These are phyloP conservation scores for Colletotrichum spaethianum DNA, from an alignment of 2,329 filamentous ascomycete species.

Conservation along the genomic window DNA sequence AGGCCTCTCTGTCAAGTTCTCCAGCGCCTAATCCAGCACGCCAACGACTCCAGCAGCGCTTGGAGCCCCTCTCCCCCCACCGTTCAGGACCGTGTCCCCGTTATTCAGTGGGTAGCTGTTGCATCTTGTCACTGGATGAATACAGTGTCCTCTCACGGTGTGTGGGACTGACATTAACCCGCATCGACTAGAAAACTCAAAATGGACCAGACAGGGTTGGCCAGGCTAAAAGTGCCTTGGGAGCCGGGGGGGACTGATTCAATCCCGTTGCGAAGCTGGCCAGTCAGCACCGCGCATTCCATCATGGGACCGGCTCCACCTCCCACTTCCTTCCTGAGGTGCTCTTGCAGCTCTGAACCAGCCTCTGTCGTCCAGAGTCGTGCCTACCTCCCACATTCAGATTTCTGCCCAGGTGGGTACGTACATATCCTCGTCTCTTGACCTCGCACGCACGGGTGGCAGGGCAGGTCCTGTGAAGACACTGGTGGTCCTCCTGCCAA, in stretches of 20 bases:
- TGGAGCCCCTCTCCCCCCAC: conserved; percentile 1
- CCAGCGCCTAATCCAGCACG: conserved; percentile 24
- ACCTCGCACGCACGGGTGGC: neutral
- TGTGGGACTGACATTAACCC: neutral
- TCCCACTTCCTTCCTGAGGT: conserved; percentile 36
- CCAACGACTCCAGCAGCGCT: conserved; percentile 28
- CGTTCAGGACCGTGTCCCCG: conserved; percentile 19
- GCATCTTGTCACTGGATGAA: conserved; percentile 10
- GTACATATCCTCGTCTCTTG: conserved; percentile 18
- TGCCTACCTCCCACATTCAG: conserved; percentile 12
- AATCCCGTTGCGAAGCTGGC: conserved; percentile 24
- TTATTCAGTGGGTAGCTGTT: conserved; percentile 12
- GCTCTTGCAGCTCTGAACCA: conserved; percentile 1
- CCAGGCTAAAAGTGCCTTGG: conserved; percentile 25
- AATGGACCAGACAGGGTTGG: conserved; percentile 33
- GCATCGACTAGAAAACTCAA: conserved; percentile 39
- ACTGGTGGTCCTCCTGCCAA: conserved; percentile 5
- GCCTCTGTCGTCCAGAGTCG: neutral
- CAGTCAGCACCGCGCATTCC: conserved; percentile 17
- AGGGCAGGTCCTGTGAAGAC: conserved; percentile 1
- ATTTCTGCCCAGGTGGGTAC: conserved; percentile 32
- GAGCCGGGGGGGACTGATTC: conserved; percentile 37
- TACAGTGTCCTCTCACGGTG: conserved; percentile 28
- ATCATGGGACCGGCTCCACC: conserved; percentile 21
- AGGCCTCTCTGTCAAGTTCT: conserved; percentile 10